phyloP scores from a whole-genome alignment of 495 filamentous ascomycete genomes.

The Xylaria curta region DNA sequence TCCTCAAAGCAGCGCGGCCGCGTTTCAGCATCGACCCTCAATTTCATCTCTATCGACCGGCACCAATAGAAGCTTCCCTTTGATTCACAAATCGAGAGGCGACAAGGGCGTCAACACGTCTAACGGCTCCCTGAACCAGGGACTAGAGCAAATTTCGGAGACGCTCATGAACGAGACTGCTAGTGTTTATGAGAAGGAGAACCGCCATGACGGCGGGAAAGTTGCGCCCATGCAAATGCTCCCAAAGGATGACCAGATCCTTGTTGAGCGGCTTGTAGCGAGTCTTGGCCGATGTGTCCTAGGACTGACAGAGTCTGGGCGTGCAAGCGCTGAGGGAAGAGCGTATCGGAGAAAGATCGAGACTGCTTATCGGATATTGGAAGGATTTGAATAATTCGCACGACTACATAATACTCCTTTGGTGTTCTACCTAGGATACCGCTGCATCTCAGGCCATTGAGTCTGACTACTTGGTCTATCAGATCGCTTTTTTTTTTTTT shows the following conservation, averaged over 20 bases:
- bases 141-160: slow-evolving; percentile 48
- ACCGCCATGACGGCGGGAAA: slow-evolving; percentile 29
- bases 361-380: slow-evolving; percentile 71
- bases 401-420: not conserved
- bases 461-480: not conserved
- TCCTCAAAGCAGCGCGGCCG: slow-evolving; percentile 44
- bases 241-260: slow-evolving; percentile 71
- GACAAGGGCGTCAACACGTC: slow-evolving; percentile 51
- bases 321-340: slow-evolving; percentile 65
- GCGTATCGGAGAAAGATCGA: slow-evolving; percentile 73
- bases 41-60: slow-evolving; percentile 56
- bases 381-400: slow-evolving; percentile 57
- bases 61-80: slow-evolving; percentile 59
- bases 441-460: not conserved
- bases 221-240: slow-evolving; percentile 55
- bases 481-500: slow-evolving; percentile 16
- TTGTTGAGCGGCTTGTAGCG: slow-evolving; percentile 78
- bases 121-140: slow-evolving; percentile 44
- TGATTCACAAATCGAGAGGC: slow-evolving; percentile 56
- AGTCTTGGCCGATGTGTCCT: slow-evolving; percentile 74
- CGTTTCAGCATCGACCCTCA: slow-evolving; percentile 54
- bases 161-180: slow-evolving; percentile 49
- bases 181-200: slow-evolving; percentile 36
- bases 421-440: slow-evolving; percentile 1
- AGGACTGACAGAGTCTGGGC: slow-evolving; percentile 67